A percentile compares a stretch with the other conserved stretches of the same genome.
Conservation (phyloP, 345 rosid species). For the Corymbia maculata region DNA sequence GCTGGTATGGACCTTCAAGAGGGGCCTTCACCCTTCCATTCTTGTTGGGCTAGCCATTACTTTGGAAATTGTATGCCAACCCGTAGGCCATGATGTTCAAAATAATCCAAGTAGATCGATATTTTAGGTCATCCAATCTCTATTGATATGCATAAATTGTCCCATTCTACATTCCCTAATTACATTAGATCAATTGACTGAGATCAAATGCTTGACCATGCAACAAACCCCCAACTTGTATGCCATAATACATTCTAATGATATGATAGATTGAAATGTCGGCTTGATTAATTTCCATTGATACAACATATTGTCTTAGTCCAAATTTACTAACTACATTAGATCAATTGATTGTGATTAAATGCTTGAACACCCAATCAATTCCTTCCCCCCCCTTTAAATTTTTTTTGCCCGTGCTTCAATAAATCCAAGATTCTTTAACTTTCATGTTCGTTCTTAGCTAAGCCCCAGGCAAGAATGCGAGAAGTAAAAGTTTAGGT, state of each 20-base stretch:
- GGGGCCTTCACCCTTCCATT: background rate
- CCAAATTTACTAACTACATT: too few species aligned
- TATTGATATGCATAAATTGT: background rate
- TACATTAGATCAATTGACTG: background rate
- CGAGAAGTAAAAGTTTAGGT: background rate
- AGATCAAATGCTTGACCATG: background rate
- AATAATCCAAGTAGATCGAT: background rate
- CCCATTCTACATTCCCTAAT: background rate
- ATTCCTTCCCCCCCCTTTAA: too few species aligned
- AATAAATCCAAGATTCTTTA: background rate
- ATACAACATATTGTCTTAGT: too few species aligned
- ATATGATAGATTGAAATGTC: too few species aligned
- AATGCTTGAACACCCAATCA: too few species aligned
- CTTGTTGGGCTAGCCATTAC: background rate
- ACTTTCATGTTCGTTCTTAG: too few species aligned
- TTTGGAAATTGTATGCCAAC: background rate
- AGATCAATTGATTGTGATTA: too few species aligned
- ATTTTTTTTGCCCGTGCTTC: background rate
- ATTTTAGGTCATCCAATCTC: background rate
- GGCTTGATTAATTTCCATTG: too few species aligned
- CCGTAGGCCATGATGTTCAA: too few species aligned
- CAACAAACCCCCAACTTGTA: background rate
- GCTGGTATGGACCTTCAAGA: background rate
- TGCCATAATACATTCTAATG: too few species aligned
- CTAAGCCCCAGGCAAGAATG: background rate